Base-by-base conservation (phyloP, 305 asterid species). In the Solanum hybrid region DNA sequence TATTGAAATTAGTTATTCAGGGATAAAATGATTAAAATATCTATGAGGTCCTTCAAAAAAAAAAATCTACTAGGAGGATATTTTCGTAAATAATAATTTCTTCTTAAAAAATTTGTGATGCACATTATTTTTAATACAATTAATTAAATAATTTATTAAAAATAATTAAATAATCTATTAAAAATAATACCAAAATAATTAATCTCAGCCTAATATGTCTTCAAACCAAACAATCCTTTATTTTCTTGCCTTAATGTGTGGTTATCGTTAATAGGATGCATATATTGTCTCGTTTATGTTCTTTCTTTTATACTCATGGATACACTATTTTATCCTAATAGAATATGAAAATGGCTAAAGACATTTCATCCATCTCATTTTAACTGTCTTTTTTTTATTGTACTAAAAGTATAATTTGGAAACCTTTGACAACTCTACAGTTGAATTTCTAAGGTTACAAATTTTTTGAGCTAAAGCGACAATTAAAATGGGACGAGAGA, bases 381-480 rank as follows among this genome's bases (percentile, higher is more conserved):
- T 72, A 6, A 27, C 0, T 12, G 1, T 72, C 11, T 0, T 2
- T 11, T 11, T 11, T 26, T 5, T 26, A 12, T 11, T 26, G 8
- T 0, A 64, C 29, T 64, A 64, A 9, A 27, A 26, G 10, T 71
- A 71, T 5, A 71, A 5, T 26, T 64, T 26, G 77, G 8, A 71
- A 71, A 26, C 0, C 1, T 0, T 24, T 71, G 4, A 12, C 0
- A 27, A 27, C 35, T 27, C 8, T 27, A 72, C 17, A 6, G 0
- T 27, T 72, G 35, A 27, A 29, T 72, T 72, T 6, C 5, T 72
- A 72, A 72, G 0, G 7, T 72, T 3, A 72, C 2, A 72, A 27
- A 0, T 12, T 13, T 71, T 72, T 72, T 29, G 0, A 27, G 22
- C 10, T 72, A 27, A 26, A 72, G 19, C 10, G 2, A 72, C 0